These are phyloP conservation scores for Sporothrix inflata DNA, from an alignment of 2,329 filamentous ascomycete species.

Conservation along the genomic window DNA sequence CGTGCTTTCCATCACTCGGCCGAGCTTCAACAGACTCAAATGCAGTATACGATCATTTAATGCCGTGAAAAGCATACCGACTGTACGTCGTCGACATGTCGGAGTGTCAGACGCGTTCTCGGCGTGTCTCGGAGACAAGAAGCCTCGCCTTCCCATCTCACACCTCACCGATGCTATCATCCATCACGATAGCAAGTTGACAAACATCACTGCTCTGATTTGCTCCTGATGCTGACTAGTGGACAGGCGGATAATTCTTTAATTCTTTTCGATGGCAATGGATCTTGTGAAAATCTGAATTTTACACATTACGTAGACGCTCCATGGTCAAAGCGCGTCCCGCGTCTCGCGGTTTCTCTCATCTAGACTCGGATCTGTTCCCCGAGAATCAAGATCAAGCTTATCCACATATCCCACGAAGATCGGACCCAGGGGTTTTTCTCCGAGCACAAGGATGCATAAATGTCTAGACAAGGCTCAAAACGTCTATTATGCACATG, in stretches of 20 bases:
- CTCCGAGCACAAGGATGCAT: neutral
- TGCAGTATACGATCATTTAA: neutral
- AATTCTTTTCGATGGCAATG: neutral
- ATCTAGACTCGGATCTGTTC: neutral
- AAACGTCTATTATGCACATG: constrained; percentile 15
- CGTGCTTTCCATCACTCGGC: neutral
- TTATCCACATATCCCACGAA: neutral
- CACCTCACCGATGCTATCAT: neutral
- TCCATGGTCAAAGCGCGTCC: neutral
- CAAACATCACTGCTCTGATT: constrained; percentile 12
- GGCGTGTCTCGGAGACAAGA: constrained; percentile 10
- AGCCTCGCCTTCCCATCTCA: neutral
- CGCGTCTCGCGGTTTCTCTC: neutral
- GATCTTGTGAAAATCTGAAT: neutral
- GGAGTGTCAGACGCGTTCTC: neutral
- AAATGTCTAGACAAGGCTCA: neutral
- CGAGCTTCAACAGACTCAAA: neutral
- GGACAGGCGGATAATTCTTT: neutral
- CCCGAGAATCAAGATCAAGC: neutral
- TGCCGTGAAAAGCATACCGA: neutral
- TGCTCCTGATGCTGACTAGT: neutral
- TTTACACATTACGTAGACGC: neutral
- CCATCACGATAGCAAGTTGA: neutral
- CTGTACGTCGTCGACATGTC: neutral
- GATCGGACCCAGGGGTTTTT: neutral